Percentiles rank a stretch among this genome's conserved stretches.
These are phyloP conservation scores for Leptographium radiaticola DNA, from an alignment of 2,329 filamentous ascomycete genomes.

Conservation along the genomic window DNA sequence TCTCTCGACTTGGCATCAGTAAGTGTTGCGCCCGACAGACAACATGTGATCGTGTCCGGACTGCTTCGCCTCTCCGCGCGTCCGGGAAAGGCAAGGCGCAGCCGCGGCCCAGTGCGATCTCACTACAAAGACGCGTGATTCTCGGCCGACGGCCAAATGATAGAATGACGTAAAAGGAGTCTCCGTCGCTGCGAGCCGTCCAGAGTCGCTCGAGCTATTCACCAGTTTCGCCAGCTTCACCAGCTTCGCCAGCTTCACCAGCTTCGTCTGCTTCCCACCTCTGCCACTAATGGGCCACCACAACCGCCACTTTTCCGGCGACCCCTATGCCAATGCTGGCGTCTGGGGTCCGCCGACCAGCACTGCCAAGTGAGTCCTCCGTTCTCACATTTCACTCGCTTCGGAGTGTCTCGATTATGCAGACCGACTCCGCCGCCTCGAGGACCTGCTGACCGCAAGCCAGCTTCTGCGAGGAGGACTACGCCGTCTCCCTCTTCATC, in stretches of 20 bases:
- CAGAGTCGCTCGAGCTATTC: background rate
- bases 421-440: background rate
- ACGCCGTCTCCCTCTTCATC: slow-evolving; percentile 35
- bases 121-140: background rate
- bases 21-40: no score
- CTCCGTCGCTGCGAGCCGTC: no score
- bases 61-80: background rate
- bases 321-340: slow-evolving; percentile 13
- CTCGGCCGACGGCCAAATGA: background rate
- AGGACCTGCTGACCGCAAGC: background rate
- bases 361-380: slow-evolving; percentile 15
- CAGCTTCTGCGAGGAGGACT: slow-evolving; percentile 34
- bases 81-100: background rate
- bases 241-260: background rate
- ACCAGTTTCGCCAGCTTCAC: background rate
- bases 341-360: slow-evolving; percentile 19
- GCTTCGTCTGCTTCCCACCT: background rate
- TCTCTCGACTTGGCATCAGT: no score
- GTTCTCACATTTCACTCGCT: background rate
- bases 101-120: background rate
- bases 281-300: slow-evolving; percentile 16
- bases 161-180: no score
- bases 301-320: slow-evolving; percentile 16
- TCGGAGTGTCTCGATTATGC: background rate
- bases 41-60: no score